Evolutionary conservation across 768 basidiomycete genomes (phyloP), one percentile per base, ranked within the genome.

Genomic region (Boletellus sp.): DNA sequence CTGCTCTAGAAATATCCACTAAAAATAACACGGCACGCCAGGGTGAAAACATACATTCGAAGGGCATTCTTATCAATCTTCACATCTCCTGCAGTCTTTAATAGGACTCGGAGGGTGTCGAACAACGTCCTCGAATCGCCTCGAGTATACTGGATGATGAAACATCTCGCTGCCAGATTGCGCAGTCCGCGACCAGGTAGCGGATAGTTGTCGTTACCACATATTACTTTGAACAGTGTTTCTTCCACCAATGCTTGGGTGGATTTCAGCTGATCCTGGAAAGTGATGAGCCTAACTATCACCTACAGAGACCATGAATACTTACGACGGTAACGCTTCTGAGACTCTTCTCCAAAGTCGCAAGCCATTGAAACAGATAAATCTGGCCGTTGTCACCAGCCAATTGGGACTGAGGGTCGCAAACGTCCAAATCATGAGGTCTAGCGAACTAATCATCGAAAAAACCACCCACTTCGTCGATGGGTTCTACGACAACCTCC

Each of bases 41-140:
- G 15, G 17, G 23, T 15, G 39, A 36, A 42, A 15, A 65, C 87
- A 60, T 60, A 90, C 88, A 86, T 84, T 60, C 84, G 83, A 52
- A 76, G 72, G 2, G 72, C 65, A 46, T 85, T 89, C 66, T 75
- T 83, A 42, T 87, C 84, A 10, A 78, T 68, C 64, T 91, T 94
- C 51, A 77, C 64, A 59, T 96, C 94, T 12, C 78, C 74, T 0
- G 83, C 84, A 19, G 85, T 77, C 70, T 82, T 89, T 46, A 95
- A 69, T 51, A 96, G 78, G 2, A 78, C 65, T 61, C 92, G 86
- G 24, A 95, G 67, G 6, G 88, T 87, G 61, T 99, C 95, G 58
- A 94, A 97, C 48, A 97, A 68, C 1, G 85, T 81, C 67, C 84
- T 79, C 0, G 87, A 85, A 64, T 97, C 94, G 58, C 88, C 90